Evolutionary conservation across 768 basidiomycete genomes (phyloP), one percentile per base, ranked within the genome.

Genomic region (Hysterangium stoloniferum): DNA sequence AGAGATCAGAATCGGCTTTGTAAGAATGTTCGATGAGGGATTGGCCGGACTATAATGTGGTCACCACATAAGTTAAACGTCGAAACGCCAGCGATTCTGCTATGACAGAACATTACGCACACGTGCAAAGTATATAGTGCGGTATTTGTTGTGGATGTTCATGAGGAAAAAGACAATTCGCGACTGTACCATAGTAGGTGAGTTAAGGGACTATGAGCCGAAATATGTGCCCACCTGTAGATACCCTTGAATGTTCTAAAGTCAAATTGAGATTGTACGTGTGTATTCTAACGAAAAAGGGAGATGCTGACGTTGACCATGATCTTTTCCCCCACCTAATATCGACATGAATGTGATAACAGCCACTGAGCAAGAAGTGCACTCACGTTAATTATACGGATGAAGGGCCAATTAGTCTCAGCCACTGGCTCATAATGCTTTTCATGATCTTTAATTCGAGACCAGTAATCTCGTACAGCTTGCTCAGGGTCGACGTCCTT

Each of bases 21-120:
- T 94, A 98, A 4, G 95, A 98, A 63, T 98, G 96, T 64, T 99
- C 96, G 58, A 97, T 93, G 52, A 97, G 73, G 11, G 92, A 95
- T 74, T 94, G 93, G n/a, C 96, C 96, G 15, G 94, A 95, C 93
- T 96, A 58, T 35, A 5, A 13, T 4, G 13, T 9, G 24, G 15
- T 31, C 27, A n/a, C 29, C 8, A 11, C 25, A 31, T 11, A 25
- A 47, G n/a, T 48, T 6, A 24, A 28, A 7, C 8, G 37, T n/a
- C 37, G 11, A 32, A 28, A 38, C 8, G 19, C 22, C 7, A 19
- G 12, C 3, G 37, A n/a, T n/a, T n/a, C n/a, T n/a, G n/a, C n/a
- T n/a, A n/a, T n/a, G 22, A 11, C 41, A 19, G 34, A 48, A 46
- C 17, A 33, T 3, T 6, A 65, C 87, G 54, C 62, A 96, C 94